A percentile compares a stretch with the other conserved stretches of the same genome.
Evolutionary conservation across 1,139 yeast genomes (phyloP).

Genomic region (Scheffersomyces lignicola): DNA sequence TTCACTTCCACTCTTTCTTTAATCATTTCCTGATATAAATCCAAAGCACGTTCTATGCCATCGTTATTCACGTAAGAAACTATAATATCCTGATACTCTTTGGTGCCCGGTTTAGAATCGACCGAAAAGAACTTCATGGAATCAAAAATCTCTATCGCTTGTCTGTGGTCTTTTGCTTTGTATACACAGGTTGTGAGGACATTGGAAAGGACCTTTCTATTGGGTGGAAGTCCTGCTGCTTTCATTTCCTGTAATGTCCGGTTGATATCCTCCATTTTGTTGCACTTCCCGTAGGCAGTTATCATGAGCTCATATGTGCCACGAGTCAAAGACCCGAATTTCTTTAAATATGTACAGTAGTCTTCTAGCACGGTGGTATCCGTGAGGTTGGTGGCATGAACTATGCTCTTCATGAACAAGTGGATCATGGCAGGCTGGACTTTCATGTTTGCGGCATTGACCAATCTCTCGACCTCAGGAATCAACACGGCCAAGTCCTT

Average conservation of each 20-base stretch:
- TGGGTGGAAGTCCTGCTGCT: constrained; percentile 48
- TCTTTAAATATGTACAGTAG: constrained; percentile 14
- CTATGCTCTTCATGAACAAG: constrained; percentile 41
- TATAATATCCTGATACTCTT: constrained; percentile 71
- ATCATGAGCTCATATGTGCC: constrained; percentile 37
- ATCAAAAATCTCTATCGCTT: constrained; percentile 75
- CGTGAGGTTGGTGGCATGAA: constrained; percentile 17
- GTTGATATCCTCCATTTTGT: constrained; percentile 31
- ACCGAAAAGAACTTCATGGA: constrained; percentile 79
- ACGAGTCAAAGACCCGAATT: constrained; percentile 20
- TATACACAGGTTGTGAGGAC: constrained; percentile 66
- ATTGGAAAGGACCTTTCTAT: constrained; percentile 59
- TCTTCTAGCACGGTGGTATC: constrained; percentile 20
- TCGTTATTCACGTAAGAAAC: constrained; percentile 61
- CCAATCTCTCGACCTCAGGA: constrained; percentile 28
- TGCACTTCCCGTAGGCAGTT: constrained; percentile 40
- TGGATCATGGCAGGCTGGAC: constrained; percentile 39
- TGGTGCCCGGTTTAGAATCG: constrained; percentile 62
- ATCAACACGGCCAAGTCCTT: constrained; percentile 34
- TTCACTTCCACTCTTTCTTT: constrained; percentile 25
- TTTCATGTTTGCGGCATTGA: constrained; percentile 34
- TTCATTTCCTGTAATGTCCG: constrained; percentile 51
- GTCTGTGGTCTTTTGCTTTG: constrained; percentile 50
- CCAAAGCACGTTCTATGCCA: constrained; percentile 72
- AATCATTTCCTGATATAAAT: constrained; percentile 72